Base-by-base conservation (phyloP, 2,329 filamentous ascomycete species). In the Penicillium concentricum region DNA sequence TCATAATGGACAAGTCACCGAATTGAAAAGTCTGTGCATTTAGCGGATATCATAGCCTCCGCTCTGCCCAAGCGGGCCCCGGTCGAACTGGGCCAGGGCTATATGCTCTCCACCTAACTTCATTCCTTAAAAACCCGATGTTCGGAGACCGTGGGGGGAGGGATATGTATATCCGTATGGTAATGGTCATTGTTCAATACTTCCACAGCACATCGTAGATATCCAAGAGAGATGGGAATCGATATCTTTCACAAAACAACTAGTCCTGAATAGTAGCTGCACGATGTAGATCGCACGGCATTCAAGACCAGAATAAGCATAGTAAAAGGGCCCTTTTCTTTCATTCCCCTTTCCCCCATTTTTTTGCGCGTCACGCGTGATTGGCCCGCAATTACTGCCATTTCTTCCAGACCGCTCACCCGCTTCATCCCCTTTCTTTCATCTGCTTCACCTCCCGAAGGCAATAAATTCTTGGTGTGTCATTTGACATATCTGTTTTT, bases 371-470 rank as follows among this genome's bases (percentile, higher is more conserved):
- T 37, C 30, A 51, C 49, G 56, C 53, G 30, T 65, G 62, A 65
- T 65, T 65, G 62, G 62, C 47, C 58, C 56, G 39, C 44, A 46
- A 13, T 44, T 65, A 58, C 56, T 64, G 60, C 61, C 63, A 26
- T 38, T 41, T 37, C 46, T 42, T n/a, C n/a, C 48, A 62, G 63
- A 65, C 63, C 63, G 63, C 63, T 64, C 63, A 54, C 54, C 52
- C 48, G 49, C 56, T 50, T 51, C 45, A 54, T 67, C 62, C 63
- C 61, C 62, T 67, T 67, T 63, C 61, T 66, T 60, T 62, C 58
- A 54, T 46, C 43, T 45, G 38, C 38, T 44, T 45, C 47, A 51
- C 39, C 43, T 56, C 39, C 41, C 42, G 43, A 43, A 51, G 42
- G 26, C 39, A 18, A 28, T 39, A 24, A n/a, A 24, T 41, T 48